Conservation (phyloP, 345 rosid species). For the Lepidium sativum region DNA sequence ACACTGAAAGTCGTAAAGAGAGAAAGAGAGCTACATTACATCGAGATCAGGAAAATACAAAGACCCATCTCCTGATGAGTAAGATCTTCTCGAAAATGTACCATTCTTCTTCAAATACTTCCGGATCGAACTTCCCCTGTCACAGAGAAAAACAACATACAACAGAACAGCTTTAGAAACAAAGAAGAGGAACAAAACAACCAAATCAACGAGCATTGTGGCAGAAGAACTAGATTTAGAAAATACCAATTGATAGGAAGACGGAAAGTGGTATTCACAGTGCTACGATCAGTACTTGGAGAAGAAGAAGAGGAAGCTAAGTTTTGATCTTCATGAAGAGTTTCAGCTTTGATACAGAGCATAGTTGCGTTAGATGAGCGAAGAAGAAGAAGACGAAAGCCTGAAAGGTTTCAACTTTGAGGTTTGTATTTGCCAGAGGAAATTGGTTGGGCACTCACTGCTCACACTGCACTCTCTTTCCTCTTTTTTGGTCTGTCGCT, state of each 20-base stretch:
- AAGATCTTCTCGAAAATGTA: slow-evolving; percentile 37
- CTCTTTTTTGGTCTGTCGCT: slow-evolving; percentile 2
- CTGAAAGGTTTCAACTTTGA: background rate
- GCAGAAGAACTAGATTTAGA: background rate
- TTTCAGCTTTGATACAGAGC: slow-evolving; percentile 55
- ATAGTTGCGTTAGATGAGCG: slow-evolving; percentile 21
- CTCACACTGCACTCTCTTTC: slow-evolving; percentile 14
- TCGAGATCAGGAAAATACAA: slow-evolving; percentile 35
- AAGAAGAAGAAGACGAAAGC: slow-evolving; percentile 7
- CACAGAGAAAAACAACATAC: background rate
- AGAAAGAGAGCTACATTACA: slow-evolving; percentile 28
- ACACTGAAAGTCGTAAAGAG: background rate
- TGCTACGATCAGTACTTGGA: slow-evolving; percentile 21
- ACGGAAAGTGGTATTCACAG: slow-evolving; percentile 28
- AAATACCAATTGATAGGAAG: slow-evolving; percentile 46
- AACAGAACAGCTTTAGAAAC: background rate
- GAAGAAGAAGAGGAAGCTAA: slow-evolving; percentile 25
- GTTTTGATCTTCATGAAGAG: slow-evolving; percentile 38
- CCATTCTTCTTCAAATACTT: slow-evolving; percentile 44
- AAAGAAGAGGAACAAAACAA: background rate
- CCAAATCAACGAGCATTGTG: background rate
- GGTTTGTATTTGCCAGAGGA: background rate
- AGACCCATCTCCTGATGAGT: slow-evolving; percentile 50
- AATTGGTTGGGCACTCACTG: slow-evolving; percentile 3
- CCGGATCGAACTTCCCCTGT: slow-evolving; percentile 50